Evolutionary conservation across 202 grass and related monocot species (phyloP).

Genomic region (Panicum virgatum): DNA sequence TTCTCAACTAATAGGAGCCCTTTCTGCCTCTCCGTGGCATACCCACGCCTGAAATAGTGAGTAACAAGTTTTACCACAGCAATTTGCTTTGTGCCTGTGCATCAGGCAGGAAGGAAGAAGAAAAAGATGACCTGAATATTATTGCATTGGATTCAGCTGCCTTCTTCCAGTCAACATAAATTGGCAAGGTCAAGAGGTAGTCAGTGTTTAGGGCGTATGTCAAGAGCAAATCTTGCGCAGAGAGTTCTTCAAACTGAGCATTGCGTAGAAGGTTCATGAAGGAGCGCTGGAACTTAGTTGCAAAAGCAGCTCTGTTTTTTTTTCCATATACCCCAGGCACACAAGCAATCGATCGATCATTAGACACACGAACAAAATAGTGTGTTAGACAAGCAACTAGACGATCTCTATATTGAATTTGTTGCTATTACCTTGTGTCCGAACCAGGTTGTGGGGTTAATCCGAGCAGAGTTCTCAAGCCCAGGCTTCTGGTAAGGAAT

Average conservation of each 20-base stretch:
- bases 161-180: conserved; percentile 92
- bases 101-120: background rate
- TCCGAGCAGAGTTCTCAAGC: conserved; percentile 65
- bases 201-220: conserved; percentile 75
- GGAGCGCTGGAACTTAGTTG: conserved; percentile 76
- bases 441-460: conserved; percentile 37
- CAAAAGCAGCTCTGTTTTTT: conserved; percentile 56
- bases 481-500: conserved; percentile 53
- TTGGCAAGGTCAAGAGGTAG: conserved; percentile 81
- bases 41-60: conserved; percentile 65
- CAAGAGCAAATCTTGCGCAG: conserved; percentile 68
- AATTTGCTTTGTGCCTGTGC: background rate
- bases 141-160: conserved; percentile 83
- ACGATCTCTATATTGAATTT: background rate
- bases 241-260: conserved; percentile 92
- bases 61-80: background rate
- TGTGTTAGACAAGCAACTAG: background rate
- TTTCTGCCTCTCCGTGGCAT: conserved; percentile 82
- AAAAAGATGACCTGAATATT: conserved; percentile 71
- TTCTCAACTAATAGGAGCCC: conserved; percentile 85
- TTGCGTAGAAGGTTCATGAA: conserved; percentile 94
- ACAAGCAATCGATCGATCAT: background rate
- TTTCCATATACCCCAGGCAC: background rate
- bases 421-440: conserved; percentile 33
- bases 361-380: background rate